Evolutionary conservation across 352 stramenopile species (phyloP).

Genomic region (Globisporangium echinulatum): DNA sequence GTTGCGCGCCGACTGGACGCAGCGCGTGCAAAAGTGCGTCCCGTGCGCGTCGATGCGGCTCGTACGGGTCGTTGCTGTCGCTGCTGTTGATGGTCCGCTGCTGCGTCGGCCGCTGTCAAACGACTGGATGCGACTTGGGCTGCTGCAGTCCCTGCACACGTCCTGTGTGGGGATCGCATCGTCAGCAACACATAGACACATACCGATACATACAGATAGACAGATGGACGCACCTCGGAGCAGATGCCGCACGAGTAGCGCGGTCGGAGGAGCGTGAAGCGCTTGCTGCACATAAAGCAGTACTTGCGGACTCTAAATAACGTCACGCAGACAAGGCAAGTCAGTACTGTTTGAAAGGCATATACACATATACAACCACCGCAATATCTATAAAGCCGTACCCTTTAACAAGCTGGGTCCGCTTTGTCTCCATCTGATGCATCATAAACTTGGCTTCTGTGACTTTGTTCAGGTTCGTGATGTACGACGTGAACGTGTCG

Average conservation of each 20-base stretch:
- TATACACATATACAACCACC: background rate
- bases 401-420: constrained; percentile 33
- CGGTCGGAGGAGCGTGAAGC: constrained; percentile 59
- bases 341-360: background rate
- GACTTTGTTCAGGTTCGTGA: constrained; percentile 56
- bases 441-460: constrained; percentile 53
- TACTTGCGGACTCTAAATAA: constrained; percentile 39
- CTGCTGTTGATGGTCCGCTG: too few relatives aligned
- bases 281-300: constrained; percentile 68
- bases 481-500: constrained; percentile 47
- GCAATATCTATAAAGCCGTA: constrained; percentile 12
- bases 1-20: constrained; percentile 36
- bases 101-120: constrained; percentile 37
- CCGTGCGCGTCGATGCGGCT: constrained; percentile 23
- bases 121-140: constrained; percentile 40
- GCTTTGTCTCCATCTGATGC: constrained; percentile 42
- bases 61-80: constrained; percentile 21
- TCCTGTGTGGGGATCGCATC: constrained; percentile 15
- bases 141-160: constrained; percentile 64
- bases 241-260: constrained; percentile 64
- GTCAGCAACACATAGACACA: background rate
- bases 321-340: background rate
- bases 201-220: too few relatives aligned
- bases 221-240: constrained; percentile 27
- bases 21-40: constrained; percentile 53